Conservation (phyloP, 1,139 yeast genomes). For the Protomyces gravidus region DNA sequence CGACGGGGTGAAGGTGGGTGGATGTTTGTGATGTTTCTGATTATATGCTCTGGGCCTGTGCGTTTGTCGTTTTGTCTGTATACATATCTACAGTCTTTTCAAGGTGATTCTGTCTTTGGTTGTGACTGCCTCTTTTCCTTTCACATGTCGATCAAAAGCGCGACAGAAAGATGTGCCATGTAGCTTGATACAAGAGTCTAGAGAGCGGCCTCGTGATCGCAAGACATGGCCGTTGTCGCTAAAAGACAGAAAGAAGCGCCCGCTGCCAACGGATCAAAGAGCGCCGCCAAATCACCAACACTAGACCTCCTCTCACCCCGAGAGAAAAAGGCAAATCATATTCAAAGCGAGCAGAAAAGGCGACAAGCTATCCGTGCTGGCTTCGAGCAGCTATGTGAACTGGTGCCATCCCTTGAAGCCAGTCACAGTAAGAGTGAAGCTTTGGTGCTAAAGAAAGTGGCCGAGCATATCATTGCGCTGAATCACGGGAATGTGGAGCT, state of each 20-base stretch:
- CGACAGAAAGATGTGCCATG: too few relatives aligned
- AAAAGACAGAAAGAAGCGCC: too few relatives aligned
- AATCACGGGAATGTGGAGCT: not conserved
- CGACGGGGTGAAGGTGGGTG: not conserved
- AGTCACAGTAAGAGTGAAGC: conserved; percentile 46
- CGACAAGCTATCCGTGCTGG: conserved; percentile 50
- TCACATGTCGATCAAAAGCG: too few relatives aligned
- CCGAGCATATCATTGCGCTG: conserved; percentile 35
- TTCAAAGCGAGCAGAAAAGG: conserved; percentile 48
- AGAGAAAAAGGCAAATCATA: conserved; percentile 33
- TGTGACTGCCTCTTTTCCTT: not conserved
- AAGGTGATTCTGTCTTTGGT: not conserved
- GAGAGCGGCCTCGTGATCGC: too few relatives aligned
- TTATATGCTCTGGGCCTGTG: not conserved
- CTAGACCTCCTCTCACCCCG: conserved; percentile 31
- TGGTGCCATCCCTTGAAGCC: conserved; percentile 45
- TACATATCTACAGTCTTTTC: not conserved
- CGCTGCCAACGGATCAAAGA: too few relatives aligned
- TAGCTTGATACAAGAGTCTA: too few relatives aligned
- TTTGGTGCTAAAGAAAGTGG: conserved; percentile 39
- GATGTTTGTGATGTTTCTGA: not conserved
- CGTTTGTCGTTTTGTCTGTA: not conserved
- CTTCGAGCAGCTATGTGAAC: conserved; percentile 44
- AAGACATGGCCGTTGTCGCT: too few relatives aligned
- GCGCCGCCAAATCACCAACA: too few relatives aligned